A percentile compares a stretch with the other conserved stretches of the same genome.
These are phyloP conservation scores for Suillus brevipes DNA, from an alignment of 768 basidiomycete genomes.

Conservation along the genomic window DNA sequence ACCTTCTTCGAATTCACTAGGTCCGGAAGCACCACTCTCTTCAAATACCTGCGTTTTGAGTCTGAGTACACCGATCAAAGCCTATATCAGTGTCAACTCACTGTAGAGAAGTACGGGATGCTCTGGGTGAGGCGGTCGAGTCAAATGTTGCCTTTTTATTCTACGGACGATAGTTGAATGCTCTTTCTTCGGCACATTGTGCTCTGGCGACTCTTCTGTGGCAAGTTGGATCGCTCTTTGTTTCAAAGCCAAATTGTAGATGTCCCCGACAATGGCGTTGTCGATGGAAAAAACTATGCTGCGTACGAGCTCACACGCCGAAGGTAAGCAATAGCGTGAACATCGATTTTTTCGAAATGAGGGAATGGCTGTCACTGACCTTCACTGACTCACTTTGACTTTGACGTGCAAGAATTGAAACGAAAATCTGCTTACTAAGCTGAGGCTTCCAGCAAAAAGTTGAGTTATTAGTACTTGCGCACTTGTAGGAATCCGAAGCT, in stretches of 20 bases:
- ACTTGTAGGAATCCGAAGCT: no score
- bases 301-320: slow-evolving; percentile 17
- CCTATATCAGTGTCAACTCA: slow-evolving; percentile 24
- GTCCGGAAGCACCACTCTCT: slow-evolving; percentile 50
- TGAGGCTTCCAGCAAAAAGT: no score
- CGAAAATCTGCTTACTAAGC: no score
- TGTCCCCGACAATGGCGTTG: slow-evolving; percentile 24
- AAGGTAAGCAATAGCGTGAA: background rate
- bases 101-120: slow-evolving; percentile 59
- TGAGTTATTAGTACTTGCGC: no score
- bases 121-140: slow-evolving; percentile 39
- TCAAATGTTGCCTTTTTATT: slow-evolving; percentile 2
- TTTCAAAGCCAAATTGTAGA: slow-evolving; percentile 24
- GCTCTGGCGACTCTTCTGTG: background rate
- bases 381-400: no score
- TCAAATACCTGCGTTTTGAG: slow-evolving; percentile 49
- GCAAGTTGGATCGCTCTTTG: slow-evolving; percentile 7
- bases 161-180: background rate
- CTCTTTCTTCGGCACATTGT: slow-evolving; percentile 8
- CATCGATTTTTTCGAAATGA: background rate
- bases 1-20: slow-evolving; percentile 45
- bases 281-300: slow-evolving; percentile 23
- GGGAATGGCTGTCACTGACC: background rate
- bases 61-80: background rate
- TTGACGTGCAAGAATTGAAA: background rate